Base-by-base conservation (phyloP, 2,329 filamentous ascomycete species). In the Hypoxylon sp. region DNA sequence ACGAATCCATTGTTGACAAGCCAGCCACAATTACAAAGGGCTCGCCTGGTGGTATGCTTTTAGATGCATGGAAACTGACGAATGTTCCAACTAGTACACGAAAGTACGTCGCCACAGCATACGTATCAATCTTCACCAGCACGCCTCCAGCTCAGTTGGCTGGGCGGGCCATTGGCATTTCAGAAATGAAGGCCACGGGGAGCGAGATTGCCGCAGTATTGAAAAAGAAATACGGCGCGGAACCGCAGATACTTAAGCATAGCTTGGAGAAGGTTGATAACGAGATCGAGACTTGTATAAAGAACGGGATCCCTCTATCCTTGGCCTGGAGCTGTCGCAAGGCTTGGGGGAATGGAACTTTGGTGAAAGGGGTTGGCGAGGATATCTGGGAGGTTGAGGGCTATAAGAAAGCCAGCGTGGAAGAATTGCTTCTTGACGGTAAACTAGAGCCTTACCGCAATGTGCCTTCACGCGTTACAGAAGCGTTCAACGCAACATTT, bases 251-350 rank as follows among this genome's bases (percentile, higher is more conserved):
- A 1, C 47, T 68, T 12, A 39, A 19, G 0, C 74, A 75, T 27
- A 67, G 60, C 3, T 9, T 72, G 6, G 72, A 72, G n/a, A 75
- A 70, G 30, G 69, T 73, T 32, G 54, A 75, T 2, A 34, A 45
- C 0, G 69, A 75, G 53, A 63, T 75, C 9, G 70, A 74, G 1
- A 32, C 29, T 1, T 66, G 68, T 7, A 58, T 76, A 8, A 25
- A 51, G 1, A 58, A 50, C 12, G 69, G 68, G 0, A 71, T 39
- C 6, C 70, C 67, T 0, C 65, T 72, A 4, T 70, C 70, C 0
- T 46, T 76, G 23, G 56, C 71, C 3, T 76, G 75, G 73, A 70
- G 71, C 37, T 73, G 70, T n/a, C 73, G 74, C 16, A 76, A 73
- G 37, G 65, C 69, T 7, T 76, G 75, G 75, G 74, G 67, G 0